Conservation (phyloP, 352 stramenopile genomes). For the Phytophthora sp. region DNA sequence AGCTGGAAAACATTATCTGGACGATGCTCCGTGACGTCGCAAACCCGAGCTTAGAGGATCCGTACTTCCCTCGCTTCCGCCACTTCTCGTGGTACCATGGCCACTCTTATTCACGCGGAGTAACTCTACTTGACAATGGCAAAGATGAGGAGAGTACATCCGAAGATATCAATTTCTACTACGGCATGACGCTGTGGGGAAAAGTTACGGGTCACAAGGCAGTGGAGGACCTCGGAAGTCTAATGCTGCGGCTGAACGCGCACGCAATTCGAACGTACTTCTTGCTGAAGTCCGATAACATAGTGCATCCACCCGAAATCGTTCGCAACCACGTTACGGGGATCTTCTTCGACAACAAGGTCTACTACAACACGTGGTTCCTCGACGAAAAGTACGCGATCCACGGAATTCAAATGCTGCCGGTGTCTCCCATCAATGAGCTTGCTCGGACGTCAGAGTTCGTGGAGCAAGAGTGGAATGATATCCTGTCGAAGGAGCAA, state of each 20-base stretch:
- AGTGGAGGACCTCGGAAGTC: conserved; percentile 71
- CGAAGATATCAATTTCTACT: conserved; percentile 85
- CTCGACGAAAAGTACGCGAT: conserved; percentile 70
- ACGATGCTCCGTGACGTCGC: conserved; percentile 76
- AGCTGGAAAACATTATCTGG: conserved; percentile 67
- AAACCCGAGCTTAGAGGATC: conserved; percentile 59
- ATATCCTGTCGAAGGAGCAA: conserved; percentile 69
- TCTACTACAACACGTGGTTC: conserved; percentile 79
- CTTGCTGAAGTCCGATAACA: conserved; percentile 62
- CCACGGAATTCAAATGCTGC: conserved; percentile 85
- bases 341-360: conserved; percentile 83
- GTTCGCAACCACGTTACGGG: conserved; percentile 75
- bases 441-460: conserved; percentile 67
- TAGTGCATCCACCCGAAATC: conserved; percentile 66
- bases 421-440: conserved; percentile 72
- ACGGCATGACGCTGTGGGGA: conserved; percentile 82
- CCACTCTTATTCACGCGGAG: conserved; percentile 76
- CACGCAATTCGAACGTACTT: conserved; percentile 75
- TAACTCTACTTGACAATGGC: conserved; percentile 59
- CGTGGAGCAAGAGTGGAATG: conserved; percentile 75
- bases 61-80: conserved; percentile 69
- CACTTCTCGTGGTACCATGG: conserved; percentile 83
- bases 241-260: conserved; percentile 78
- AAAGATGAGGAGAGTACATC: conserved; percentile 83
- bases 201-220: conserved; percentile 55